Evolutionary conservation across 352 stramenopile species (phyloP).

Genomic region (Phytopythium litorale): DNA sequence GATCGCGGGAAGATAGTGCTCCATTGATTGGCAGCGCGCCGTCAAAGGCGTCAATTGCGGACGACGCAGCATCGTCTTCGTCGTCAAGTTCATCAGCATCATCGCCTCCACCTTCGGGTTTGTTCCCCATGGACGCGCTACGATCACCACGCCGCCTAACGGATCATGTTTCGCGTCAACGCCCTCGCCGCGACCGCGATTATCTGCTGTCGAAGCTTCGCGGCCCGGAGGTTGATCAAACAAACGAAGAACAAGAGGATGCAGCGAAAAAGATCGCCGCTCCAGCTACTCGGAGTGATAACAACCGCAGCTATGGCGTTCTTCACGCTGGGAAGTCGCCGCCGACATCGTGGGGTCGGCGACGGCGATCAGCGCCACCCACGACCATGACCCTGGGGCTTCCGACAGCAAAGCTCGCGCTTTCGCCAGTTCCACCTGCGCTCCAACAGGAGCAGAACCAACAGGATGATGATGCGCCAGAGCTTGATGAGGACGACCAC

Average conservation of each 20-base stretch:
- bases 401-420: conserved; percentile 1
- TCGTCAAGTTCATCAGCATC: not conserved
- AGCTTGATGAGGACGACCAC: not conserved
- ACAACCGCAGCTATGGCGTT: not conserved
- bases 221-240: not conserved
- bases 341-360: not conserved
- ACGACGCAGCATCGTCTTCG: not conserved
- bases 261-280: not conserved
- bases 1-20: not conserved
- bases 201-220: not conserved
- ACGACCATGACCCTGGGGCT: conserved; percentile 1
- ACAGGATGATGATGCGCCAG: not conserved
- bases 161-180: not conserved
- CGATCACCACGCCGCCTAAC: conserved; percentile 1
- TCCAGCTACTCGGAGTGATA: not conserved
- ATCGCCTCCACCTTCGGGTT: not conserved
- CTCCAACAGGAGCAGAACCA: not conserved
- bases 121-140: not conserved
- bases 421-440: not conserved
- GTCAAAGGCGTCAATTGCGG: not conserved
- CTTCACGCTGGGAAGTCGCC: not conserved
- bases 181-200: not conserved
- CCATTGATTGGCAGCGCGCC: not conserved
- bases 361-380: conserved; percentile 4
- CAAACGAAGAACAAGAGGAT: not conserved